phyloP scores from a whole-genome alignment of 179 eudicot species.

The Silene coronaria region DNA sequence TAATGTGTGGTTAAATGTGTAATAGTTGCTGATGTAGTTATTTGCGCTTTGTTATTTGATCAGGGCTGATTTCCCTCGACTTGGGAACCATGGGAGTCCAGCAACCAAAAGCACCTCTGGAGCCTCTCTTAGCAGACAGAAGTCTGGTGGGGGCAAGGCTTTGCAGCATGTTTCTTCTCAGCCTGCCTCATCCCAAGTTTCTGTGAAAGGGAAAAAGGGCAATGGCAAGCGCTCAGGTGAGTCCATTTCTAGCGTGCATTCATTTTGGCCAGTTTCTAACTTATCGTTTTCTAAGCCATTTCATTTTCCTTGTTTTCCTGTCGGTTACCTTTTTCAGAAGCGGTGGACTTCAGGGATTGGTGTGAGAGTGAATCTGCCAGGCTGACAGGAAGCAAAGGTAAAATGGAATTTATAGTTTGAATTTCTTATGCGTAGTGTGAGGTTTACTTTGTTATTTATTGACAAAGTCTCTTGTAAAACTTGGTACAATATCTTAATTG shows the following conservation, averaged over 20 bases:
- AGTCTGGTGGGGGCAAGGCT: constrained; percentile 42
- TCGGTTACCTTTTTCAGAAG: constrained; percentile 42
- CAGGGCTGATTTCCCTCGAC: constrained; percentile 76
- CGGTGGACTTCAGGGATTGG: constrained; percentile 92
- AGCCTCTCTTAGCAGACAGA: constrained; percentile 48
- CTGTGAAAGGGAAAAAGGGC: constrained; percentile 56
- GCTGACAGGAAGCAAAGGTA: constrained; percentile 91
- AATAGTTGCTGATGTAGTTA: not conserved
- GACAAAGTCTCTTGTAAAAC: not conserved
- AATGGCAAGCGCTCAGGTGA: constrained; percentile 65
- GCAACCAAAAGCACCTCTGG: constrained; percentile 55
- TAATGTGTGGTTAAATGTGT: not conserved
- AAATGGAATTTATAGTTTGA: not conserved
- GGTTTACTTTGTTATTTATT: too few species aligned
- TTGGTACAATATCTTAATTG: not conserved
- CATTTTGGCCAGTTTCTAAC: not conserved
- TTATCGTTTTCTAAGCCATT: not conserved
- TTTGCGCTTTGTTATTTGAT: constrained; percentile 9
- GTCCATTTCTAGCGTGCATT: constrained; percentile 6
- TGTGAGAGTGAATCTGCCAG: constrained; percentile 86
- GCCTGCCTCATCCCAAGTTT: constrained; percentile 44
- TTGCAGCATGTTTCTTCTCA: constrained; percentile 40
- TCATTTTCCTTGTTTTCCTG: constrained; percentile 1
- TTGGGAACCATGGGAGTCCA: constrained; percentile 53
- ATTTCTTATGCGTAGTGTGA: not conserved